Conservation (phyloP, 352 stramenopile species). For the Plasmopara viticola region DNA sequence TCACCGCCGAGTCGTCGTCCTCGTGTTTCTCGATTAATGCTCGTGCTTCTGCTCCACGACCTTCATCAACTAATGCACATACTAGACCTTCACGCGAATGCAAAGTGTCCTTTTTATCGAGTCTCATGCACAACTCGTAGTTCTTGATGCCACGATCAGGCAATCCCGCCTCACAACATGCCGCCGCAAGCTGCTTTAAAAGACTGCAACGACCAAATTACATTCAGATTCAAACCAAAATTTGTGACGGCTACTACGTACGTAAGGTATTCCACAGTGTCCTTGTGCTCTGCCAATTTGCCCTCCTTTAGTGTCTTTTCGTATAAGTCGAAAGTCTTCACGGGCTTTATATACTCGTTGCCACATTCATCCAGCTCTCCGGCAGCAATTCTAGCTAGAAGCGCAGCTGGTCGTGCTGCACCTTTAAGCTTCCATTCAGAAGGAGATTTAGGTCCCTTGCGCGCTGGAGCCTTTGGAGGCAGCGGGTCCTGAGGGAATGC, state of each 20-base stretch:
- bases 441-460: constrained; percentile 47
- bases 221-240: neutral
- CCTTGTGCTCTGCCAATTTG: constrained; percentile 44
- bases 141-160: constrained; percentile 71
- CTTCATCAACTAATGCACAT: constrained; percentile 77
- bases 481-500: constrained; percentile 45
- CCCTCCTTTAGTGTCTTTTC: constrained; percentile 44
- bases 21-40: constrained; percentile 60
- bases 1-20: constrained; percentile 46
- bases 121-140: constrained; percentile 73
- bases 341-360: constrained; percentile 62
- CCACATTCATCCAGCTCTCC: constrained; percentile 77
- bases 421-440: constrained; percentile 81
- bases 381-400: constrained; percentile 67
- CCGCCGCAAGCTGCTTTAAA: constrained; percentile 64
- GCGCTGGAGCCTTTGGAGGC: constrained; percentile 29
- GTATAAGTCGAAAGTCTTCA: constrained; percentile 77
- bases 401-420: constrained; percentile 53
- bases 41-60: constrained; percentile 61
- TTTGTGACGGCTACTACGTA: constrained; percentile 10
- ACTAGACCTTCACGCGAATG: constrained; percentile 61
- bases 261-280: constrained; percentile 68
- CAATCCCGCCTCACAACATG: constrained; percentile 68
- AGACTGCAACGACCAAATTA: constrained; percentile 9
- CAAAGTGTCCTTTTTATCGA: constrained; percentile 58